Evolutionary conservation across 352 stramenopile species (phyloP).

Genomic region (Phytopythium oedochilum): DNA sequence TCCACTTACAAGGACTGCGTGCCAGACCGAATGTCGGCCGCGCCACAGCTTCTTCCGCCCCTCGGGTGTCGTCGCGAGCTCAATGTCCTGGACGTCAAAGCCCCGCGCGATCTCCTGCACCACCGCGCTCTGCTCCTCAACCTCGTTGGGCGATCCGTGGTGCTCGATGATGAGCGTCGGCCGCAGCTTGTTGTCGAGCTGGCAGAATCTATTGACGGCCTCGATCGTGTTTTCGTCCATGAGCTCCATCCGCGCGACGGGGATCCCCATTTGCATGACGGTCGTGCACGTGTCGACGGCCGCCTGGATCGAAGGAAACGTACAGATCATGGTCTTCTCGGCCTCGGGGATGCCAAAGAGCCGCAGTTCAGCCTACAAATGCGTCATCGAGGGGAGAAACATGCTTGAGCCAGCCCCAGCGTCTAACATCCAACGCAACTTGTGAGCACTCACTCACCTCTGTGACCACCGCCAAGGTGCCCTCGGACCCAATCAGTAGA

Average conservation of each 20-base stretch:
- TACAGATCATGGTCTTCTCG: conserved; percentile 87
- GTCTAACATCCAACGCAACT: not conserved
- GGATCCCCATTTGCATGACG: conserved; percentile 81
- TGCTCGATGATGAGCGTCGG: conserved; percentile 95
- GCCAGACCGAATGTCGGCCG: conserved; percentile 77
- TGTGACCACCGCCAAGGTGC: conserved; percentile 94
- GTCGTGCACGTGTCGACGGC: conserved; percentile 67
- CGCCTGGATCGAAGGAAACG: conserved; percentile 86
- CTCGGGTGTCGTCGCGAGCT: conserved; percentile 50
- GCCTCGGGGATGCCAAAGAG: conserved; percentile 88
- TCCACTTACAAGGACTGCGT: conserved; percentile 49
- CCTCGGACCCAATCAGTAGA: conserved; percentile 93
- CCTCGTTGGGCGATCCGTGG: conserved; percentile 52
- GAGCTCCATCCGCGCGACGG: conserved; percentile 77
- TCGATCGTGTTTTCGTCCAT: conserved; percentile 69
- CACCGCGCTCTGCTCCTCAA: conserved; percentile 80
- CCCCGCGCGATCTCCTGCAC: conserved; percentile 80
- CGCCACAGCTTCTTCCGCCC: conserved; percentile 75
- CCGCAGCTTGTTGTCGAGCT: conserved; percentile 55
- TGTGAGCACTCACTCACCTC: conserved; percentile 29
- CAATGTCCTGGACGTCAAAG: conserved; percentile 70
- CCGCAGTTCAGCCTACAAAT: conserved; percentile 76
- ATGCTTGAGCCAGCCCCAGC: no score
- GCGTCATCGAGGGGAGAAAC: no score
- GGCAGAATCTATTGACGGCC: conserved; percentile 75